Evolutionary conservation across 2,329 filamentous ascomycete genomes (phyloP).

Genomic region (Aspergillus nomiae): DNA sequence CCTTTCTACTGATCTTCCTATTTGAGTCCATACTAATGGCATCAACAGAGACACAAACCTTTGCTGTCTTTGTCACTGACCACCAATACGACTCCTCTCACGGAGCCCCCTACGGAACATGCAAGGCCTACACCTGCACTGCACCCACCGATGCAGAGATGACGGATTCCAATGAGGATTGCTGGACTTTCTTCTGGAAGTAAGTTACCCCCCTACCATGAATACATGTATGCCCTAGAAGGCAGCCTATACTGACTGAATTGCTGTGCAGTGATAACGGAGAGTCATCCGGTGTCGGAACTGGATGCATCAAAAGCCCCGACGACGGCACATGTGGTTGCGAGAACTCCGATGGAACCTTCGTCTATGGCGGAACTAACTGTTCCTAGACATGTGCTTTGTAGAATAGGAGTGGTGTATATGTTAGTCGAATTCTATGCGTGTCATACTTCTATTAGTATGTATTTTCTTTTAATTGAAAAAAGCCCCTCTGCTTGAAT

Average conservation of each 20-base stretch:
- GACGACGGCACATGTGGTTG: conserved; percentile 44
- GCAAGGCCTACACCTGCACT: conserved; percentile 45
- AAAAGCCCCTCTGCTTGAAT: too few species aligned
- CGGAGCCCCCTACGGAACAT: conserved; percentile 53
- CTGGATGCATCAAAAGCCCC: conserved; percentile 43
- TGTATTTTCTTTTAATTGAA: too few species aligned
- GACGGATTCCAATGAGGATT: conserved; percentile 34
- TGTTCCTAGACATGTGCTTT: too few species aligned
- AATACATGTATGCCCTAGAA: too few species aligned
- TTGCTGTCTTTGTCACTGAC: conserved; percentile 44
- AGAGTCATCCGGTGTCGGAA: conserved; percentile 23
- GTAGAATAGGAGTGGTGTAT: too few species aligned
- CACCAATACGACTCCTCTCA: conserved; percentile 48
- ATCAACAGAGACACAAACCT: conserved; percentile 32
- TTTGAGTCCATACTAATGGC: neutral
- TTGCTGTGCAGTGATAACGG: conserved; percentile 16
- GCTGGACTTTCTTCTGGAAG: conserved; percentile 48
- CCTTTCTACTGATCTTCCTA: neutral
- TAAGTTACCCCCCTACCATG: neutral
- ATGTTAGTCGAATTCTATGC: too few species aligned
- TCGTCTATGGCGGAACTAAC: conserved; percentile 32
- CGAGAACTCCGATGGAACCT: conserved; percentile 44
- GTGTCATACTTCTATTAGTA: too few species aligned
- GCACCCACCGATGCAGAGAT: conserved; percentile 34
- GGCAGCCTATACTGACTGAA: neutral